These are phyloP conservation scores for Rhizomucor miehei DNA, from an alignment of 371 early-diverging fungal genomes.

Conservation along the genomic window DNA sequence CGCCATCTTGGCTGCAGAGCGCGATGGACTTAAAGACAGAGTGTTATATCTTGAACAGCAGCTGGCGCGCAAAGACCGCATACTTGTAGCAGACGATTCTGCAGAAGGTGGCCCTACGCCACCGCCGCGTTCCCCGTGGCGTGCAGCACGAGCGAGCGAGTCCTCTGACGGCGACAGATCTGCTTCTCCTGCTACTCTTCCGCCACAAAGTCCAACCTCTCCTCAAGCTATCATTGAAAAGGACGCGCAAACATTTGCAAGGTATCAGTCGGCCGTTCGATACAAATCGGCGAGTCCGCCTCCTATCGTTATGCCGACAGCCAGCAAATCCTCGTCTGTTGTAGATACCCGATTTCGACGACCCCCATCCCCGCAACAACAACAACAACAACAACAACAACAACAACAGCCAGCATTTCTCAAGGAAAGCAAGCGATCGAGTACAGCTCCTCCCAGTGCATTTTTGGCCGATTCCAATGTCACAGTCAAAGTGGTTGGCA, in stretches of 20 bases:
- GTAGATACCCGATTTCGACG: constrained; percentile 1
- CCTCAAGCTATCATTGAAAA: constrained; percentile 5
- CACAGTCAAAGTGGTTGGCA: constrained; percentile 58
- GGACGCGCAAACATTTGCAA: constrained; percentile 7
- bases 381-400: constrained; percentile 5
- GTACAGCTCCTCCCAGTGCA: not conserved
- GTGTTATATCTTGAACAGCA: constrained; percentile 14
- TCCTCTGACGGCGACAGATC: not conserved
- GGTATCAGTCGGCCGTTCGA: constrained; percentile 7
- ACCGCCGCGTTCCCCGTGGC: not conserved
- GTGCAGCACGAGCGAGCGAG: not conserved
- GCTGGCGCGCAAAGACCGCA: too few relatives aligned
- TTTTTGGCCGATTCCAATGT: constrained; percentile 22
- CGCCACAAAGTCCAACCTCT: not conserved
- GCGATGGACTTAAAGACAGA: constrained; percentile 31
- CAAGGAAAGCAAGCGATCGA: constrained; percentile 3
- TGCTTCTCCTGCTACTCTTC: not conserved
- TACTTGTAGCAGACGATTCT: too few relatives aligned
- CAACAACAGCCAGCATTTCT: not conserved
- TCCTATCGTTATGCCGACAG: constrained; percentile 1
- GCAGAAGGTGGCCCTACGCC: constrained; percentile 1
- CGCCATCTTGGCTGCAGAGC: constrained; percentile 38
- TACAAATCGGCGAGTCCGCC: not conserved
- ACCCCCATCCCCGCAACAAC: constrained; percentile 5
- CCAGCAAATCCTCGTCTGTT: not conserved